phyloP scores from a whole-genome alignment of 2,329 filamentous ascomycete species.

The Botrytis pseudocinerea region DNA sequence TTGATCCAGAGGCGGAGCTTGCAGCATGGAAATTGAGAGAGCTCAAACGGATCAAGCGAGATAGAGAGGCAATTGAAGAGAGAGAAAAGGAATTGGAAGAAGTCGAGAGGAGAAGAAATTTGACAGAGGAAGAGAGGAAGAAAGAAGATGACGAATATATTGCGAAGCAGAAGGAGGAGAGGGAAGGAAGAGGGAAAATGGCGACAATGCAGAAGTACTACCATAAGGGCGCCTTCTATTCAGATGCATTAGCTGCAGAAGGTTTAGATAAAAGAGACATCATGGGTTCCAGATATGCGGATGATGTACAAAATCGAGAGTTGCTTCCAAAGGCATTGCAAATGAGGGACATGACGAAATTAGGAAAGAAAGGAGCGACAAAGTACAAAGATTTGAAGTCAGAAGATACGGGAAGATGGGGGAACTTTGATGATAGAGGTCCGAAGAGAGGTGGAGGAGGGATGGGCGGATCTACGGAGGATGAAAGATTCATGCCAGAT shows the following conservation, averaged over 20 bases:
- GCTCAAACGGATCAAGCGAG: constrained; percentile 82
- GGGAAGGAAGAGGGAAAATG: constrained; percentile 73
- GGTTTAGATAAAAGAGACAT: constrained; percentile 79
- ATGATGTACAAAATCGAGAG: constrained; percentile 81
- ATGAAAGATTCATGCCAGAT: constrained; percentile 70
- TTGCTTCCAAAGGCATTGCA: constrained; percentile 88
- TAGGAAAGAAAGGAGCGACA: constrained; percentile 88
- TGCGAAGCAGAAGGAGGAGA: constrained; percentile 58
- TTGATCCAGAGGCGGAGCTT: constrained; percentile 84
- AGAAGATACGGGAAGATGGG: constrained; percentile 92
- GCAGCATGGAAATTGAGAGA: constrained; percentile 95
- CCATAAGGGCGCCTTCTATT: constrained; percentile 95
- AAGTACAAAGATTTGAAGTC: constrained; percentile 84
- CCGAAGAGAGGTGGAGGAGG: constrained; percentile 41
- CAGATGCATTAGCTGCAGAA: constrained; percentile 73
- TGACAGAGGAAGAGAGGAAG: constrained; percentile 82
- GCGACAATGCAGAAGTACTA: constrained; percentile 94
- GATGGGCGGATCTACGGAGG: constrained; percentile 49
- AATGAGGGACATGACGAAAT: constrained; percentile 87
- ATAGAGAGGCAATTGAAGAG: constrained; percentile 79
- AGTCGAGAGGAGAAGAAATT: constrained; percentile 80
- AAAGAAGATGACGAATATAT: constrained; percentile 81
- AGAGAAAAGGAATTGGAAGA: constrained; percentile 85
- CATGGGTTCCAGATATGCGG: constrained; percentile 79
- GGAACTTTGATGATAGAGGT: constrained; percentile 57